These are phyloP conservation scores for Pleodorina starrii DNA, from an alignment of 139 green algal genomes.

Conservation along the genomic window DNA sequence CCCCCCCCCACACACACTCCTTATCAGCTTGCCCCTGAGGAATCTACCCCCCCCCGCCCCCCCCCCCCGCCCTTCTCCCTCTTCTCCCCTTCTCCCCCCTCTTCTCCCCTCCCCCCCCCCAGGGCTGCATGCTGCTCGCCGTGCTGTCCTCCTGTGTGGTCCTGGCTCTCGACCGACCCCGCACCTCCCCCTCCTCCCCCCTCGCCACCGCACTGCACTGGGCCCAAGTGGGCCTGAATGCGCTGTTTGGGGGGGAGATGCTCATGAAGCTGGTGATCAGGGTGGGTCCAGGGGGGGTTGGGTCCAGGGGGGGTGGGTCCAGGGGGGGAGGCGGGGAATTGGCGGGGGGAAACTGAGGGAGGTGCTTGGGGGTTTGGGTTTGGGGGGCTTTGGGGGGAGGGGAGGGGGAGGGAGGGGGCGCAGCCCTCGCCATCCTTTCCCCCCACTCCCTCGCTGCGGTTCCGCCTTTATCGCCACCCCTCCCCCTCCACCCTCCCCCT, in stretches of 20 bases:
- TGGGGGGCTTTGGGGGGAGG: too few relatives aligned
- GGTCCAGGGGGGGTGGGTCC: neutral
- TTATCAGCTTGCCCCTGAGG: too few relatives aligned
- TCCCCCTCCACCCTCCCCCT: too few relatives aligned
- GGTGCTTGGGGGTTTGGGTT: too few relatives aligned
- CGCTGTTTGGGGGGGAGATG: conserved; percentile 73
- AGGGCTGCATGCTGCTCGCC: conserved; percentile 61
- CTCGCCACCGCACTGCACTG: conserved; percentile 20
- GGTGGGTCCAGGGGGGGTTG: conserved; percentile 13
- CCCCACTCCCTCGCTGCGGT: too few relatives aligned
- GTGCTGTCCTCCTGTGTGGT: conserved; percentile 67
- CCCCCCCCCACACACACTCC: too few relatives aligned
- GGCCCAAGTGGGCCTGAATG: conserved; percentile 60
- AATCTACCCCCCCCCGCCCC: too few relatives aligned
- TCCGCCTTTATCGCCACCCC: neutral
- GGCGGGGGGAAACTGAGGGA: neutral
- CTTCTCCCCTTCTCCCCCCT: too few relatives aligned
- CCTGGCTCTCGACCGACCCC: conserved; percentile 68
- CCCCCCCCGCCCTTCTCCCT: too few relatives aligned
- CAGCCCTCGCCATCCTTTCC: too few relatives aligned
- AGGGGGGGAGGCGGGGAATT: neutral
- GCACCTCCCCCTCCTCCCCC: conserved; percentile 30
- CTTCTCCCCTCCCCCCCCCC: too few relatives aligned
- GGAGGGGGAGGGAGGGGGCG: too few relatives aligned
- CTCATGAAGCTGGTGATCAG: conserved; percentile 68